Evolutionary conservation across 2,329 filamentous ascomycete genomes (phyloP).

Genomic region (Claviceps maximensis): DNA sequence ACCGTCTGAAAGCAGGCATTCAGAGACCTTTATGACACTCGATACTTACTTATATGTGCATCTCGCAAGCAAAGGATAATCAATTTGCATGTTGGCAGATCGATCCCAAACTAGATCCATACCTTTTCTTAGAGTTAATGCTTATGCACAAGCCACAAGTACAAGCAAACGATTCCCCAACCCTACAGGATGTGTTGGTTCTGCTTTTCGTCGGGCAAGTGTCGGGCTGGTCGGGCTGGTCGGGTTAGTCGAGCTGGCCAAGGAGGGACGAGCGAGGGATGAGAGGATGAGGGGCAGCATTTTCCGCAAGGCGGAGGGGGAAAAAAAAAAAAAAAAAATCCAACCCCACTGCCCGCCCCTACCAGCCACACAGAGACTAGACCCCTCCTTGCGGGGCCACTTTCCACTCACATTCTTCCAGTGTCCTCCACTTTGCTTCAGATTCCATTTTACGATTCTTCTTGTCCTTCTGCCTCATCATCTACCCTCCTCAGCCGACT

Average conservation of each 20-base stretch:
- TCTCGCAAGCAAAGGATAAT: too few species aligned
- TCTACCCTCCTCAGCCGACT: conserved; percentile 8
- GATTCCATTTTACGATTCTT: not conserved
- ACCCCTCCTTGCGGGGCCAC: not conserved
- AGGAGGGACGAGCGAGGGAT: not conserved
- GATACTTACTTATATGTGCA: too few species aligned
- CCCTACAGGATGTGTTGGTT: not conserved
- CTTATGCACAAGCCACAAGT: not conserved
- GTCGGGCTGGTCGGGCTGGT: too few species aligned
- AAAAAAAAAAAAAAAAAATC: not conserved
- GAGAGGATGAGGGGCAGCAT: not conserved
- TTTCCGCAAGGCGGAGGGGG: too few species aligned
- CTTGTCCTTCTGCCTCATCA: conserved; percentile 6
- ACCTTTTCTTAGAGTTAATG: not conserved
- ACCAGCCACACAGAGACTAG: not conserved
- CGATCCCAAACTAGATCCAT: not conserved
- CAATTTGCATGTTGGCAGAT: too few species aligned
- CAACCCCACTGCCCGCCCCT: not conserved
- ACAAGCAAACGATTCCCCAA: not conserved
- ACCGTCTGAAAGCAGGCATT: too few species aligned
- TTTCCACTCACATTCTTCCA: not conserved
- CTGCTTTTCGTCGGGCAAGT: not conserved
- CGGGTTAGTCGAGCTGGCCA: not conserved
- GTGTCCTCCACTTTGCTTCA: not conserved
- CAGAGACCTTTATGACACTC: too few species aligned